Base-by-base conservation (phyloP, 805 yeast genomes). In the Saturnispora bothae region DNA sequence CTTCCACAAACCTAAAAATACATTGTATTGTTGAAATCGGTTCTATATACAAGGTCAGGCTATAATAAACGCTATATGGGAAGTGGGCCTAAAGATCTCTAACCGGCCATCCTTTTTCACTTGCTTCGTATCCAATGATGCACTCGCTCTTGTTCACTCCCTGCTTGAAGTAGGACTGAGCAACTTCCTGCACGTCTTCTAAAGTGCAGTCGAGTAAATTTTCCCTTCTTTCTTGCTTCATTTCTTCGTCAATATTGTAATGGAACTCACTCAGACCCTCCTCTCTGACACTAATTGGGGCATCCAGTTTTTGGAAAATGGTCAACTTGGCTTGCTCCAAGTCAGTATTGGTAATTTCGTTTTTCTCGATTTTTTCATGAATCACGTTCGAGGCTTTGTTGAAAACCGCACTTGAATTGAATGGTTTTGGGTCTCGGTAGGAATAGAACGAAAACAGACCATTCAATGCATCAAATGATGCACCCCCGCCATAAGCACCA, bases 401-500 rank as follows among this genome's bases (percentile, higher is more conserved):
- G 53, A 83, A 83, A 1, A 81, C 71, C 3, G 64, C 59, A 9
- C 83, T 56, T 2, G 96, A 80, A 45, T 75, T 72, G 28, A 69
- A 53, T 1, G 96, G 84, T 46, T 83, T 79, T 14, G 98, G 98
- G 57, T 92, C 98, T 48, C 98, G 71, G 63, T 89, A 92, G 0
- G 97, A 86, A 60, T 81, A 92, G 61, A 69, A 85, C 25, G 82
- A 71, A 51, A 89, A 74, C 3, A 78, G 50, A 0, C 96, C 97
- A 36, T 82, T 84, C 17, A 83, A 54, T 0, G 89, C 85, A 54
- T 79, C 83, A 56, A 78, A 92, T 6, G 72, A 62, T 4, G 94
- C 82, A 4, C 98, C 98, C 5, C 95, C 97, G 6, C 98, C 98
- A 54, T 92, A 92, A 0, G 98, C 98, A 42, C 98, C 98, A 41